phyloP scores from a whole-genome alignment of 768 basidiomycete genomes.

The Obba rivulosa region DNA sequence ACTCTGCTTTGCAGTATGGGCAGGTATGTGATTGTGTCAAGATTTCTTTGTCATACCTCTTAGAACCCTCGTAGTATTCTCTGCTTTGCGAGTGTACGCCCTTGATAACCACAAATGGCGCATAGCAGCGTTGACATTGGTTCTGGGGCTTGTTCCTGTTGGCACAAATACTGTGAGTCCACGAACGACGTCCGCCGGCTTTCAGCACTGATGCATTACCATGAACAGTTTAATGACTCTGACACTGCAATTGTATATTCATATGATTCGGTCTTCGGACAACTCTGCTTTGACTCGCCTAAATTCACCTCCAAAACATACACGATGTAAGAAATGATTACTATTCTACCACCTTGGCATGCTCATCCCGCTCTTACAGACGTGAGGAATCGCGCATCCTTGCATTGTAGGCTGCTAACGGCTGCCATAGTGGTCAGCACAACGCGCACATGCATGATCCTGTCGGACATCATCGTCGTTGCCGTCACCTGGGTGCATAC shows the following conservation, averaged over 20 bases:
- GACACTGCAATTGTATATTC: too few relatives aligned
- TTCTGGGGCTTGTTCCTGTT: neutral
- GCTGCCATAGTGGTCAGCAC: neutral
- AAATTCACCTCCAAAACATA: too few relatives aligned
- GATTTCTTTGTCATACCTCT: neutral
- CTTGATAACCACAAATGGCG: neutral
- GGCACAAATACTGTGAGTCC: neutral
- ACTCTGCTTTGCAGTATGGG: neutral
- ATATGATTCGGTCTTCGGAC: too few relatives aligned
- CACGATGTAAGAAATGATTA: too few relatives aligned
- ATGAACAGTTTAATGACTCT: too few relatives aligned
- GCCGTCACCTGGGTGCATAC: neutral
- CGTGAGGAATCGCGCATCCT: too few relatives aligned
- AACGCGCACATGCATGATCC: neutral
- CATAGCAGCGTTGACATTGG: neutral
- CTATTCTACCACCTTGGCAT: too few relatives aligned
- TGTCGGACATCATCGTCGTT: neutral
- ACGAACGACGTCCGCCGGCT: too few relatives aligned
- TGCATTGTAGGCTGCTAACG: too few relatives aligned
- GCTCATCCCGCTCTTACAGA: too few relatives aligned
- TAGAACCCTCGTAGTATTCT: neutral
- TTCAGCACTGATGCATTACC: too few relatives aligned
- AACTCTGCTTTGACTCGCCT: too few relatives aligned
- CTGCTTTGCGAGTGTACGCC: slow-evolving; percentile 1
- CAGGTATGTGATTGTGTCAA: neutral